Percentiles rank a stretch among this genome's conserved stretches.
phyloP scores from a whole-genome alignment of 1,284 basidiomycete genomes.

The Sphaerobolus stellatus region DNA sequence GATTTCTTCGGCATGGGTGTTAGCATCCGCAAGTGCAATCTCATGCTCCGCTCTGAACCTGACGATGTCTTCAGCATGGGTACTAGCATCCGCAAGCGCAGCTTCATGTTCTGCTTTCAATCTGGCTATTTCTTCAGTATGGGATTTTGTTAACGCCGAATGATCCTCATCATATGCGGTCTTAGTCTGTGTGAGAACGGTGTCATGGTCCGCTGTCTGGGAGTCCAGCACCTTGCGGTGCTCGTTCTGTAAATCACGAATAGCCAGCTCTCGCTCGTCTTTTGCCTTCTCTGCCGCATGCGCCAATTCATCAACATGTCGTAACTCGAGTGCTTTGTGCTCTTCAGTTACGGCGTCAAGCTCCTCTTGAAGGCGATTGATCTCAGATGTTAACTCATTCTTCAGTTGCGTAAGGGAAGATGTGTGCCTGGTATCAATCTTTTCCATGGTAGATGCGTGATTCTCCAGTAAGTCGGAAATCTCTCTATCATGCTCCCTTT shows the following conservation, averaged over 20 bases:
- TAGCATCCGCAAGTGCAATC: constrained; percentile 23
- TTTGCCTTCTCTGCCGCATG: constrained; percentile 30
- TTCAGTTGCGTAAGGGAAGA: constrained; percentile 40
- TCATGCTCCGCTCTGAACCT: constrained; percentile 17
- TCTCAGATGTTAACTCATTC: background rate
- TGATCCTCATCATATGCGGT: constrained; percentile 36
- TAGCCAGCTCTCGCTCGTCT: constrained; percentile 53
- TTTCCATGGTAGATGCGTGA: constrained; percentile 43
- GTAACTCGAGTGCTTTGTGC: background rate
- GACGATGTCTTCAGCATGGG: constrained; percentile 27
- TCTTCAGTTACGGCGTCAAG: constrained; percentile 13
- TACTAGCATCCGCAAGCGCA: constrained; percentile 17
- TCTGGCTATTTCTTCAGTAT: constrained; percentile 32
- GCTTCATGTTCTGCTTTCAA: constrained; percentile 47
- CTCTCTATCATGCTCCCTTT: constrained; percentile 54
- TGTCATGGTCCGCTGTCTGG: constrained; percentile 41
- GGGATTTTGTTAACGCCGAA: constrained; percentile 41
- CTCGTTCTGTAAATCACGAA: constrained; percentile 60
- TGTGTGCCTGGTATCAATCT: constrained; percentile 41
- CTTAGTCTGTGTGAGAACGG: constrained; percentile 39
- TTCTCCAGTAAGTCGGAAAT: constrained; percentile 59
- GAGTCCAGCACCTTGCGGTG: constrained; percentile 44
- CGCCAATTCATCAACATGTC: constrained; percentile 3
- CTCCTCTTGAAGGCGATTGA: background rate
- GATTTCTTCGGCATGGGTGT: constrained; percentile 41